Evolutionary conservation across 2,329 filamentous ascomycete species (phyloP), one percentile per base, ranked within the genome.

Genomic region (Sporothrix protearum): DNA sequence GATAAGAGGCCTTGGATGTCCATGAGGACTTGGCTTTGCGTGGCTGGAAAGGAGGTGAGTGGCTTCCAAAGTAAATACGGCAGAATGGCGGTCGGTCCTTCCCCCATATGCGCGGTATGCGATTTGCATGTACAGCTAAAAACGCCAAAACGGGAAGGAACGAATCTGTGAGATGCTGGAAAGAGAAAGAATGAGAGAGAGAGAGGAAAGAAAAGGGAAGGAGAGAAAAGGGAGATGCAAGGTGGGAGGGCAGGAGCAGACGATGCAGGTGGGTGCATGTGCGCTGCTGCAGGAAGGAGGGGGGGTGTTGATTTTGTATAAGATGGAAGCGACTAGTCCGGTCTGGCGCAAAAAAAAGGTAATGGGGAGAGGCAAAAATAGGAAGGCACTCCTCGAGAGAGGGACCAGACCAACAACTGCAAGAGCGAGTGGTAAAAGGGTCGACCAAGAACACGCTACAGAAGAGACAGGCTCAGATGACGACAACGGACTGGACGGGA

Each of bases 301-400:
- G 68, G 36, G 42, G 53, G 61, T 53, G 57, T 51, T 53, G 57
- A 42, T 45, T 42, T 64, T 39, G 45, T 59, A 53, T 51, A 49
- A 68, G 42, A 68, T 39, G 51, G 69, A 10, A 25, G 59, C 47
- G 45, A 71, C 59, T 67, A 67, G 69, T 33, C 25, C 19, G 51
- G 66, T 53, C 39, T 63, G 47, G 59, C 28, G 42, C 22, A 39
- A 33, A 70, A 61, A 39, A 69, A 61, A 59, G n/a, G 39, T 16
- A 53, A 25, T 30, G 61, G 51, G 45, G 69, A 61, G 70, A 71
- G 70, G 70, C 70, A 71, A 73, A 72, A 69, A 71, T 14, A 63
- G 39, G 67, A 57, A 70, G 67, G 66, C 66, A 64, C 57, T 45
- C 55, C 57, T 45, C 55, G 42, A 33, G 64, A 33, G 64, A 51